phyloP scores from a whole-genome alignment of 1,139 yeast genomes.

The Yamadazyma diddensiae region DNA sequence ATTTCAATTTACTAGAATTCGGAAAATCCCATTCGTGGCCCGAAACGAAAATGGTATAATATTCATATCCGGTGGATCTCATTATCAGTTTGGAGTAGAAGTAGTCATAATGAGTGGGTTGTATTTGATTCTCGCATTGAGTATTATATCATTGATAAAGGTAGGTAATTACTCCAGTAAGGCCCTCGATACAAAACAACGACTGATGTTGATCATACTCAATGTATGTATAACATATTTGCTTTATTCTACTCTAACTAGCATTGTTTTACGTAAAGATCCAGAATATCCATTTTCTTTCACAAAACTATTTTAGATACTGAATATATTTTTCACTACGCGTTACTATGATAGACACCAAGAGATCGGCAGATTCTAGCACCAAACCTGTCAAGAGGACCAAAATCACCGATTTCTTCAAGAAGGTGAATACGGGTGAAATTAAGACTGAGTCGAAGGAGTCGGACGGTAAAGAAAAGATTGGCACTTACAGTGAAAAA shows the following conservation, averaged over 20 bases:
- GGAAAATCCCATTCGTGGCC: conserved; percentile 63
- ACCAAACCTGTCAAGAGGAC: conserved; percentile 5
- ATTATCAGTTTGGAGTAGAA: conserved; percentile 71
- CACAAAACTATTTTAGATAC: conserved; percentile 27
- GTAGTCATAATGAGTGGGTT: conserved; percentile 47
- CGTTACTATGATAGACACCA: neutral
- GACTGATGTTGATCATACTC: conserved; percentile 17
- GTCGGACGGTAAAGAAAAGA: neutral
- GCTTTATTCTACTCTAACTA: conserved; percentile 37
- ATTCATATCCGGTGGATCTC: conserved; percentile 59
- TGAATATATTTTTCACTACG: neutral
- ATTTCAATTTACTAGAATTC: conserved; percentile 57
- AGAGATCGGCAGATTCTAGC: neutral
- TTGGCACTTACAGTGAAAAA: too few relatives aligned
- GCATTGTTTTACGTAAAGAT: conserved; percentile 40
- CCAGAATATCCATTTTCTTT: conserved; percentile 38
- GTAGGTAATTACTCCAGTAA: conserved; percentile 31
- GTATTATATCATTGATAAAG: conserved; percentile 36
- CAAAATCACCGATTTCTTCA: conserved; percentile 15
- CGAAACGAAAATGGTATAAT: conserved; percentile 44
- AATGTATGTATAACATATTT: conserved; percentile 23
- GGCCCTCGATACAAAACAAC: conserved; percentile 17
- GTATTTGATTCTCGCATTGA: conserved; percentile 44
- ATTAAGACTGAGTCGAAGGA: neutral
- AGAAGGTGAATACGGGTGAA: conserved; percentile 2